Evolutionary conservation across 2,329 filamentous ascomycete genomes (phyloP).

Genomic region (Zelopaecilomyces penicillatus): DNA sequence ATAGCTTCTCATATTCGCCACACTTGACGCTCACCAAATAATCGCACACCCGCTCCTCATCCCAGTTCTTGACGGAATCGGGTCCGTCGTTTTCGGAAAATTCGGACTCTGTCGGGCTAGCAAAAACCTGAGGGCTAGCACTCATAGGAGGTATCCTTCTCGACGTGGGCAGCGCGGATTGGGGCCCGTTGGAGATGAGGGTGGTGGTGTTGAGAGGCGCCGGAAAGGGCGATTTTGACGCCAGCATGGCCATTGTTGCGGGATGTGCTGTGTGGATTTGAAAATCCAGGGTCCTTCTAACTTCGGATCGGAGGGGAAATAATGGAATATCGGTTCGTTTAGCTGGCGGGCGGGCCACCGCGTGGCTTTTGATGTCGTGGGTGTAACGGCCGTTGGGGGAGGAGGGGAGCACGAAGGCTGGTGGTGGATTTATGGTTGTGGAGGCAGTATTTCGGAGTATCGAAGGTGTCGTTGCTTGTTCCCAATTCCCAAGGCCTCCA

Average conservation of each 20-base stretch:
- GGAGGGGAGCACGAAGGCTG: no score
- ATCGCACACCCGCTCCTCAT: conserved; percentile 83
- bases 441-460: no score
- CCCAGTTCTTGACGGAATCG: conserved; percentile 75
- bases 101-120: conserved; percentile 84
- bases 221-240: conserved; percentile 64
- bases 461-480: no score
- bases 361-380: no score
- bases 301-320: no score
- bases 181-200: conserved; percentile 35
- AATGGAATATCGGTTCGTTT: no score
- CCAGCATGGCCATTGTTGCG: conserved; percentile 61
- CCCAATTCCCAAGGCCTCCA: no score
- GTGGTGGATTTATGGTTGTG: no score
- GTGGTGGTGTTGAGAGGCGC: conserved; percentile 39
- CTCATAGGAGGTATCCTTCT: conserved; percentile 44
- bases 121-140: conserved; percentile 49
- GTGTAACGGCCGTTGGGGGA: no score
- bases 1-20: conserved; percentile 84
- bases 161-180: conserved; percentile 41
- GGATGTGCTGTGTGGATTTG: neutral
- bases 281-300: no score
- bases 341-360: no score
- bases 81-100: conserved; percentile 77
- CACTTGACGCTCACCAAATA: conserved; percentile 90